Base-by-base conservation (phyloP, 2,329 filamentous ascomycete genomes). In the Atkinsonella texensis region DNA sequence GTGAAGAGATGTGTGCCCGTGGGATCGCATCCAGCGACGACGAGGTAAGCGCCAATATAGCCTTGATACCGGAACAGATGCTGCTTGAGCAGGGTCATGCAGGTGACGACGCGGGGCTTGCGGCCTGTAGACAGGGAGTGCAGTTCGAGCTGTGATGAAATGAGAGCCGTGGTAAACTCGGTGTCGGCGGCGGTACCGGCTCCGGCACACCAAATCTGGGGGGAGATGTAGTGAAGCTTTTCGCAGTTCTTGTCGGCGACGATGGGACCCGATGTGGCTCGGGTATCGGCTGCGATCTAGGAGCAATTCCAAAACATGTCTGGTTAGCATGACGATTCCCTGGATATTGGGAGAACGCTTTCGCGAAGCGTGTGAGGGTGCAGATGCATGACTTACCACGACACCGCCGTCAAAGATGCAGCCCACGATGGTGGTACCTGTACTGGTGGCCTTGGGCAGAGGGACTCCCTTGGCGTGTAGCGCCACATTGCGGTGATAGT, bases 191-290 rank as follows among this genome's bases (percentile, higher is more conserved):
- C 93, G 49, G 93, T 98, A 70, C 94, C 93, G 60, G 93, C 94
- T 61, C 93, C 93, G 10, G 93, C 93, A 73, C 93, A 98, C 93
- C 93, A 98, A 72, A 98, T 98, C 71, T 96, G 89, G 54, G 93
- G 91, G 43, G 93, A 80, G 70, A 98, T 98, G 78, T 94, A 98
- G 76, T 98, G 93, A 58, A 98, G 84, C 77, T 98, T 98, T 75
- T 98, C 91, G 77, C 93, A 97, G 80, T 98, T 98, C 88, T 98
- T 98, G 81, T 98, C 93, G 71, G 94, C 94, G 62, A 98, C 93
- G 72, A 98, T 98, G 60, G 93, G 90, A 38, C 93, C 93, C 58
- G 87, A 94, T 46, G 93, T 98, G 57, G 93, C 93, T 80, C 93
- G 83, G 59, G 93, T 98, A 74, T 98, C 93, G 74, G 93, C 93